Percentiles rank a stretch among this genome's conserved stretches.
Evolutionary conservation across 176 grass and related monocot genomes (phyloP).

Genomic region (Puya raimondii): DNA sequence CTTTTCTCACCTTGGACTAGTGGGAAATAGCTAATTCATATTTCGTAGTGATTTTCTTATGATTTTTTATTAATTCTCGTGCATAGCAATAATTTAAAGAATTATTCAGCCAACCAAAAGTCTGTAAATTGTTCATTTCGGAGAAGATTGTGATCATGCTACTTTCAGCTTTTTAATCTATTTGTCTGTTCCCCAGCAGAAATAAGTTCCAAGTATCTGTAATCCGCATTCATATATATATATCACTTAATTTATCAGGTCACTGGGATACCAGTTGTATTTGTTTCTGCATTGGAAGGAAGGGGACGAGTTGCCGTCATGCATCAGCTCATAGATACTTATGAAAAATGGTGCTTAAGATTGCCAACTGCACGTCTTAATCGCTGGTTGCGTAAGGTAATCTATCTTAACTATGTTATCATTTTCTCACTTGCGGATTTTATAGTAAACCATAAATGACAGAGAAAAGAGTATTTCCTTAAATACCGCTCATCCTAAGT

Average conservation of each 20-base stretch:
- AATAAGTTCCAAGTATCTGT: slow-evolving; percentile 7
- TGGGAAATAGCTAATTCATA: too few relatives aligned
- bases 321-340: slow-evolving; percentile 73
- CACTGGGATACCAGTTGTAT: slow-evolving; percentile 84
- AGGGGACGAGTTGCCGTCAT: slow-evolving; percentile 62
- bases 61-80: too few relatives aligned
- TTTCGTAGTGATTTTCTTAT: too few relatives aligned
- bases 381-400: slow-evolving; percentile 96
- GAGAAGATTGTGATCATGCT: too few relatives aligned
- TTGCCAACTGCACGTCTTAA: slow-evolving; percentile 81
- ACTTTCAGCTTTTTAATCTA: background rate
- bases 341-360: slow-evolving; percentile 85
- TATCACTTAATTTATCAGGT: slow-evolving; percentile 34
- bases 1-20: too few relatives aligned
- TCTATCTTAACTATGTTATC: background rate
- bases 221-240: background rate
- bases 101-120: too few relatives aligned
- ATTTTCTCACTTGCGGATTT: slow-evolving; percentile 8
- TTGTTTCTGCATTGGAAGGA: slow-evolving; percentile 92
- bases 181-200: slow-evolving; percentile 9
- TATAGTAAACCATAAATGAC: slow-evolving; percentile 1
- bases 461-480: background rate
- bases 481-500: background rate
- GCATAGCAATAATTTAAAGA: too few relatives aligned
- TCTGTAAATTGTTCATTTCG: too few relatives aligned